Base-by-base conservation (phyloP, 805 yeast species). In the Zygosaccharomyces kombuchaensis region DNA sequence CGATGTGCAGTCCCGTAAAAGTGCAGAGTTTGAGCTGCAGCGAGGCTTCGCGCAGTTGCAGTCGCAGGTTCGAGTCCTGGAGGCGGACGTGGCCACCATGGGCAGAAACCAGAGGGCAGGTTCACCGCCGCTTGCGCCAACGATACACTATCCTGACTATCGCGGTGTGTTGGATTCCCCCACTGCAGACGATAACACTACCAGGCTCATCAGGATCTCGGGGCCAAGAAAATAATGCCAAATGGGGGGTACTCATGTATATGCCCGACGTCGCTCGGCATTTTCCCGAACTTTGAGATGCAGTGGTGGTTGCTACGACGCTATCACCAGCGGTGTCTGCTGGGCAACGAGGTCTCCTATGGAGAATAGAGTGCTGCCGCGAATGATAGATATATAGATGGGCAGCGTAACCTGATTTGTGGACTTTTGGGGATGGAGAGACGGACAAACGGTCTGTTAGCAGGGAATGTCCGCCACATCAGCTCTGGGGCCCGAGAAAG, bases 161-260 rank as follows among this genome's bases (percentile, higher is more conserved):
- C 26, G 51, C 10, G 17, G 30, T n/a, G 13, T 25, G 9, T 27
- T 27, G 12, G 41, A 38, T n/a, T 40, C 51, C 22, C 52, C 58
- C 13, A 43, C 46, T 4, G 35, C 50, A 16, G 59, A 56, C 19
- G 59, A 56, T 29, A 53, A 48, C 30, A 56, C 59, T 2, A 54
- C 56, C 13, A 52, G 45, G 34, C 40, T 54, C 27, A 43, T 54
- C 9, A 52, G 52, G 31, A 38, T 54, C 26, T 44, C 57, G 29
- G 45, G 42, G n/a, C 53, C 46, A n/a, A 46, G 25, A 38, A 45
- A 43, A 38, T 32, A 16, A 12, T n/a, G 21, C 9, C 13, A 29
- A 16, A 16, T 4, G 14, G 26, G 13, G 14, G 14, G 14, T 29
- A 3, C 3, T 13, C 29, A 4, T 19, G 21, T 19, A 5, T n/a